These are phyloP conservation scores for Kluyveromyces wickerhamii DNA, from an alignment of 805 yeast species.

Conservation along the genomic window DNA sequence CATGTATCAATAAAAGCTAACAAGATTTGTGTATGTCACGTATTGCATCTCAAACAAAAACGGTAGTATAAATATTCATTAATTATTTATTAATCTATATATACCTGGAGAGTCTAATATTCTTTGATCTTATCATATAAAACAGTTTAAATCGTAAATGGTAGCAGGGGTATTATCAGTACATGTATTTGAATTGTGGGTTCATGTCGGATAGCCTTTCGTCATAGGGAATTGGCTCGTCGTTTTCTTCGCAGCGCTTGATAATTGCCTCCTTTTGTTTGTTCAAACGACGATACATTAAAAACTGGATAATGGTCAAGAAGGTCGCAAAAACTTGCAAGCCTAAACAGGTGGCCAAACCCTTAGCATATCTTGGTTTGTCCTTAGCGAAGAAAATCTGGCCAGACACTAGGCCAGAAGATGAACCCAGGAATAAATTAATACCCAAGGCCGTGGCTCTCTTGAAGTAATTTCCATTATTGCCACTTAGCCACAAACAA, in stretches of 20 bases:
- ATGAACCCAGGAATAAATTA: conserved; percentile 30
- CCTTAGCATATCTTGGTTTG: conserved; percentile 34
- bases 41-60: too few relatives aligned
- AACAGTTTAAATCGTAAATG: too few relatives aligned
- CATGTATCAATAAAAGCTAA: conserved; percentile 5
- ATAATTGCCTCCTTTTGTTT: conserved; percentile 31
- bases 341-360: conserved; percentile 38
- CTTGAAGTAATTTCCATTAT: conserved; percentile 33
- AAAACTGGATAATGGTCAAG: conserved; percentile 27
- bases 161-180: conserved; percentile 18
- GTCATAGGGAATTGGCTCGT: conserved; percentile 30
- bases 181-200: conserved; percentile 41
- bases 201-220: conserved; percentile 31
- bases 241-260: conserved; percentile 25
- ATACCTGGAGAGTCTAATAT: too few relatives aligned
- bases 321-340: conserved; percentile 36
- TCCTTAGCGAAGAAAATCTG: conserved; percentile 31
- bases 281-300: conserved; percentile 29
- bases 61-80: too few relatives aligned
- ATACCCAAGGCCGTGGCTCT: conserved; percentile 35
- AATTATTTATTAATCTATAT: too few relatives aligned
- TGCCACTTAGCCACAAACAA: conserved; percentile 35
- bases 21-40: too few relatives aligned
- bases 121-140: too few relatives aligned
- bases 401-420: conserved; percentile 34